Evolutionary conservation across 2,329 filamentous ascomycete species (phyloP).

Genomic region (Coniochaeta prunicola): DNA sequence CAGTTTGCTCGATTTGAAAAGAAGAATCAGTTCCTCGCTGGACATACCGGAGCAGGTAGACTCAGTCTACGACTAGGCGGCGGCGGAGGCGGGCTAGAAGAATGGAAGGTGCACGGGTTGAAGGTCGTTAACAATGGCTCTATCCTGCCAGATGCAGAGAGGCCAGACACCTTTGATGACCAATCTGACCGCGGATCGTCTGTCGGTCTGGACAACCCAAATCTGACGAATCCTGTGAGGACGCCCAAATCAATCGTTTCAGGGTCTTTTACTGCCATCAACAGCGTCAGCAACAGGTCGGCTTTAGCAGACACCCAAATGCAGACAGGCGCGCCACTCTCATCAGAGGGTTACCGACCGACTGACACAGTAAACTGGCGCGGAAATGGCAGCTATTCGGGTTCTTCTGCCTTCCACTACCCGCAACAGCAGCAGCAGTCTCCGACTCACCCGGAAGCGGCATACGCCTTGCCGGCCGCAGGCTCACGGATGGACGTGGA

Average conservation of each 20-base stretch:
- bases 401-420: slow-evolving; percentile 1
- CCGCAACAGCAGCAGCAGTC: slow-evolving; percentile 2
- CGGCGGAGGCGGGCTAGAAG: slow-evolving; percentile 44
- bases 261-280: slow-evolving; percentile 32
- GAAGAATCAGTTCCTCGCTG: slow-evolving; percentile 11
- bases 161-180: slow-evolving; percentile 12
- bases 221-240: slow-evolving; percentile 8
- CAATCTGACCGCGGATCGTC: slow-evolving; percentile 20
- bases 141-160: slow-evolving; percentile 26
- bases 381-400: background rate
- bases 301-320: background rate
- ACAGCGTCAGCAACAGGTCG: slow-evolving; percentile 14
- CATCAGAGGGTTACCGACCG: slow-evolving; percentile 4
- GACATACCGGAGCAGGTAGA: slow-evolving; percentile 18
- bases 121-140: slow-evolving; percentile 36
- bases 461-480: background rate
- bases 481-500: background rate
- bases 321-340: slow-evolving; percentile 3
- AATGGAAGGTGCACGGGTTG: slow-evolving; percentile 37
- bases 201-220: slow-evolving; percentile 16
- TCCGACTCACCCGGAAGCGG: background rate
- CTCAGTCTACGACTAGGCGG: slow-evolving; percentile 33
- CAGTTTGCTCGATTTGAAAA: slow-evolving; percentile 32
- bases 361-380: slow-evolving; percentile 8
- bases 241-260: slow-evolving; percentile 21